Base-by-base conservation (phyloP, 352 stramenopile species). In the Pythium angustatum region DNA sequence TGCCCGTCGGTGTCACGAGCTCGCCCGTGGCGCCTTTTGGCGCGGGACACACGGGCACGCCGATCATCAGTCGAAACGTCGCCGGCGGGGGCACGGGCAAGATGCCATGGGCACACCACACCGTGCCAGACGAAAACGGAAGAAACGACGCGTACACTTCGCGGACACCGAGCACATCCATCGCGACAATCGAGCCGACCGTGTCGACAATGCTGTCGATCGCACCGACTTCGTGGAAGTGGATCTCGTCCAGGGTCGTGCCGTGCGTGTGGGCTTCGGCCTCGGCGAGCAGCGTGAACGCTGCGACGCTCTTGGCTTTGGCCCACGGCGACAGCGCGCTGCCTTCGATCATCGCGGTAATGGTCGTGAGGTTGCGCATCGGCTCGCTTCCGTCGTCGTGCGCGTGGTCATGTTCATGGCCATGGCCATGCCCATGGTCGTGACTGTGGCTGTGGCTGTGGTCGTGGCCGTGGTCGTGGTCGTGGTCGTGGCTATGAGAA, bases 141-240 rank as follows among this genome's bases (percentile, higher is more conserved):
- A 97, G 59, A 21, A 85, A 78, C 12, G 87, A 91, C 53, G 73
- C 86, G 66, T 91, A 90, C 30, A 97, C 90, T 38, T 97, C 71
- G 41, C 93, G 82, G 3, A 98, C 91, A 28, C 85, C 88, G 7
- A 99, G 78, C 61, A 98, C 56, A 71, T 98, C 84, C 26, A 99
- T 72, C 1, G 94, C 96, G 11, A 98, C 66, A 31, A 99, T 81
- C 1, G 90, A 96, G 1, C 97, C 97, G 44, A 99, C 91, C 8
- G 96, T 98, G 76, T 99, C 96, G 26, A 99, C 81, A 72, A 99
- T 98, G 62, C 90, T 98, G 81, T 99, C 96, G 64, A 99, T 96
- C 19, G 96, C 93, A 24, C 97, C 97, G 7, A 99, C 97, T 76
- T 99, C 97, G 72, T 99, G 97, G 75, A 99, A 99, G 71, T 99